Base-by-base conservation (phyloP, 768 basidiomycete species). In the Leccinum olivaceopallidum region DNA sequence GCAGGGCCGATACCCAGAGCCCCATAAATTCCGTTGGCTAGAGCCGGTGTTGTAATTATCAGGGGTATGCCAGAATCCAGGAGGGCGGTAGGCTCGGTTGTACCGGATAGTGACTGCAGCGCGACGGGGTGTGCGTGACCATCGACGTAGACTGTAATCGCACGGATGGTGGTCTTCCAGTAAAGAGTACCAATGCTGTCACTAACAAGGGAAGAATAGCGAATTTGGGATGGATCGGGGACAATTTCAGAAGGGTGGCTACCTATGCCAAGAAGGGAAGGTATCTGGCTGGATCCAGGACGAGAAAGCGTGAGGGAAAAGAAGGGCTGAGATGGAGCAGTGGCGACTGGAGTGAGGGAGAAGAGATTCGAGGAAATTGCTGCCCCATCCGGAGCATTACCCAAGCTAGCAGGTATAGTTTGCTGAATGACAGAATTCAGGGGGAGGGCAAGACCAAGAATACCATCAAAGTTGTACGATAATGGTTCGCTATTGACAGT, bases 21-120 rank as follows among this genome's bases (percentile, higher is more conserved):
- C 9, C 90, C 90, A 60, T 92, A 93, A 20, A 92, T 88, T 6
- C 80, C 90, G 64, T 93, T 87, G 16, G 90, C 88, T 20, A 93
- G 77, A 4, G 66, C 56, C 5, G 77, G 73, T 0, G 85, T 84
- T 6, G 89, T 82, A 1, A 93, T 69, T 54, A 93, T 91, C 14
- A 81, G 59, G 0, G 90, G 88, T 0, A 85, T 79, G 0, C 91
- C 91, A 0, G 86, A 83, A 69, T 93, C 91, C 36, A 92, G 67
- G n/a, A 90, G 80, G 5, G 88, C 90, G 49, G 79, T 83, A 0
- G 89, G 90, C 44, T 74, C 81, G 24, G 69, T 71, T 4, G 70
- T 64, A 22, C 76, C 85, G 0, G 73, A 77, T 2, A 70, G 69
- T 2, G 80, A 76, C 1, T 79, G 79, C 0, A 91, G 60, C 0